These are phyloP conservation scores for Suhomyces chickasaworum DNA, from an alignment of 1,139 yeast genomes.

Conservation along the genomic window DNA sequence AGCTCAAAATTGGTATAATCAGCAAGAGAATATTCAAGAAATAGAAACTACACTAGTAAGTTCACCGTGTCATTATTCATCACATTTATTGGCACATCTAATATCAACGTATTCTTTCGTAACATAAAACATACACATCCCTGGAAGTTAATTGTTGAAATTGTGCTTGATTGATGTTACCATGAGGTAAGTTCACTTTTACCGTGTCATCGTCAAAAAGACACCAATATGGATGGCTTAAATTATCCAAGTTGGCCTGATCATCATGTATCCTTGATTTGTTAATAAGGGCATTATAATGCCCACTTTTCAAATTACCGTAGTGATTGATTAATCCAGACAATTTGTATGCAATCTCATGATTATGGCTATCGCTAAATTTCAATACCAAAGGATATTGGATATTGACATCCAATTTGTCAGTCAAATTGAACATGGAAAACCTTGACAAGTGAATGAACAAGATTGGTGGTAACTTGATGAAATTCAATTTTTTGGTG, in stretches of 20 bases:
- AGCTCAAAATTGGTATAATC: conserved; percentile 5
- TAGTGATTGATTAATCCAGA: conserved; percentile 68
- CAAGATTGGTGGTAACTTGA: conserved; percentile 63
- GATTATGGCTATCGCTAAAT: conserved; percentile 47
- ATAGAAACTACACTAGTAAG: background rate
- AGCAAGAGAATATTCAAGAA: conserved; percentile 7
- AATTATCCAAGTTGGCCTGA: conserved; percentile 23
- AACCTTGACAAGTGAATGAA: conserved; percentile 68
- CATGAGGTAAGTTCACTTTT: conserved; percentile 49
- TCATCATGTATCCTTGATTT: conserved; percentile 40
- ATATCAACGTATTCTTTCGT: conserved; percentile 40
- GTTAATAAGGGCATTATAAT: conserved; percentile 67
- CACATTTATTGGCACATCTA: conserved; percentile 1
- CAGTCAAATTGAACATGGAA: conserved; percentile 54
- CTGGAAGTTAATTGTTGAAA: conserved; percentile 48
- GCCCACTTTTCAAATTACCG: conserved; percentile 74
- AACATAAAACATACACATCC: conserved; percentile 75
- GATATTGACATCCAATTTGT: conserved; percentile 55
- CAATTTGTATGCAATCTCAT: conserved; percentile 50
- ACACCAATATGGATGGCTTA: conserved; percentile 53
- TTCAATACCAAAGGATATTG: conserved; percentile 53
- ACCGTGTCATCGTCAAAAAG: conserved; percentile 72
- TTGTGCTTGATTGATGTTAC: conserved; percentile 37
- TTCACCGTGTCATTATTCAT: background rate
- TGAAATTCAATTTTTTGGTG: conserved; percentile 59